Percentiles rank a stretch among this genome's conserved stretches.
Evolutionary conservation across 768 basidiomycete genomes (phyloP).

Genomic region (Termitomyces bulborhizus): DNA sequence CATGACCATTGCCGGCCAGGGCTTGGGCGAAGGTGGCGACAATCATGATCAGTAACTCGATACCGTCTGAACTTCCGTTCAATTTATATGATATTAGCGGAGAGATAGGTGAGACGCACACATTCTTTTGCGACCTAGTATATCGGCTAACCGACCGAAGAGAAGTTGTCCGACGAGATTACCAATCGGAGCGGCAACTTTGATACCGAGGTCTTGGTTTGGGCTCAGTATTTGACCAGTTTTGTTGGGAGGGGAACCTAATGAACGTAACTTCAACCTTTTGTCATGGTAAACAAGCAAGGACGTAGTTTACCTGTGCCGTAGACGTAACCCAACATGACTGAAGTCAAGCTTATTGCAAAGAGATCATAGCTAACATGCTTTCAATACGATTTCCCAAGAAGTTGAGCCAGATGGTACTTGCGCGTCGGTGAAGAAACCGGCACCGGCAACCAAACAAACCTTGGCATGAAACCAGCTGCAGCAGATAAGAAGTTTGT

Average conservation of each 20-base stretch:
- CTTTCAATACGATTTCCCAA: background rate
- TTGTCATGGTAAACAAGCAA: background rate
- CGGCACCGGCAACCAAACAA: constrained; percentile 65
- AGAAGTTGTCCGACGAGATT: constrained; percentile 70
- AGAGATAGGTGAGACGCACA: constrained; percentile 37
- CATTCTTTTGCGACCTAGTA: constrained; percentile 74
- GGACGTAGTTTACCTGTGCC: background rate
- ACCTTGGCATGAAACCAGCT: constrained; percentile 87
- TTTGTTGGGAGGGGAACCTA: constrained; percentile 9
- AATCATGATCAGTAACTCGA: constrained; percentile 79
- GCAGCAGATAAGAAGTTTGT: background rate
- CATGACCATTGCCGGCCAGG: constrained; percentile 63
- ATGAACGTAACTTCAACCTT: background rate
- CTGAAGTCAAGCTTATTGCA: constrained; percentile 79
- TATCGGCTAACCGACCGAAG: constrained; percentile 78
- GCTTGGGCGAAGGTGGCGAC: constrained; percentile 76
- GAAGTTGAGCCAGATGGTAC: constrained; percentile 12
- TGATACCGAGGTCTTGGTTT: constrained; percentile 72
- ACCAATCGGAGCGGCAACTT: constrained; percentile 75
- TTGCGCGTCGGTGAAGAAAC: constrained; percentile 87
- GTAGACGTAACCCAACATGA: constrained; percentile 62
- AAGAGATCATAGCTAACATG: constrained; percentile 70
- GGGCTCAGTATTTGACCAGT: constrained; percentile 33
- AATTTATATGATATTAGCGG: background rate
- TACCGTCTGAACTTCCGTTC: constrained; percentile 39